Conservation (phyloP, 108 stramenopile species). For the Pseudonitzschia multistriata region DNA sequence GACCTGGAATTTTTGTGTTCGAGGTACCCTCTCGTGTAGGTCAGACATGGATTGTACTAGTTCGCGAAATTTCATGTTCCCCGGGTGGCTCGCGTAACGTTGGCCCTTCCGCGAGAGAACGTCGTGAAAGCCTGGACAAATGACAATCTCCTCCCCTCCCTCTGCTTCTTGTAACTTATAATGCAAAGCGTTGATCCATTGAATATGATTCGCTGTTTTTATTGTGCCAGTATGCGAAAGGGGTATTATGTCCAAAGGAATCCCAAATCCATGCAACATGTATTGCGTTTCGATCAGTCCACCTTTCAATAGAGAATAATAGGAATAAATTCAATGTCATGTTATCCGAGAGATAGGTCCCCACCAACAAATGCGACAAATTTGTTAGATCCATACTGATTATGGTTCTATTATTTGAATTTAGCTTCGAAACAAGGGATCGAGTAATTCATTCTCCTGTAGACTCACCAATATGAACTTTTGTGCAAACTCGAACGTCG, state of each 20-base stretch:
- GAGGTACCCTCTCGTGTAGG: neutral
- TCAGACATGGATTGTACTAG: neutral
- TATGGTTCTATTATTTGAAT: too few species aligned
- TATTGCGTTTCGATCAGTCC: slow-evolving; percentile 6
- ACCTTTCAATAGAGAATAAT: neutral
- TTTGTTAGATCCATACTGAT: too few species aligned
- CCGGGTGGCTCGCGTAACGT: neutral
- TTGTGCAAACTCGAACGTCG: neutral
- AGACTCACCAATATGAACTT: too few species aligned
- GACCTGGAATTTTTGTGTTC: neutral
- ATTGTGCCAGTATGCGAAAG: slow-evolving; percentile 6
- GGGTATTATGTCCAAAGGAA: slow-evolving; percentile 20
- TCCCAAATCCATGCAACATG: slow-evolving; percentile 17
- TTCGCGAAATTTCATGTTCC: neutral
- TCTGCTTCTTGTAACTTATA: neutral
- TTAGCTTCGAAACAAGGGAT: too few species aligned
- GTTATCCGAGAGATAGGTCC: neutral
- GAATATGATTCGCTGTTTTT: slow-evolving; percentile 11
- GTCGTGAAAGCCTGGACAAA: neutral
- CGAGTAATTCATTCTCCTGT: too few species aligned
- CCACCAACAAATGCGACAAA: neutral
- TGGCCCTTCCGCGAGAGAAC: neutral
- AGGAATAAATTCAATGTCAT: too few species aligned
- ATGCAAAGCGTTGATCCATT: slow-evolving; percentile 20
- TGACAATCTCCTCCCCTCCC: neutral